These are phyloP conservation scores for Eucalyptus albens DNA, from an alignment of 345 rosid genomes.

Conservation along the genomic window DNA sequence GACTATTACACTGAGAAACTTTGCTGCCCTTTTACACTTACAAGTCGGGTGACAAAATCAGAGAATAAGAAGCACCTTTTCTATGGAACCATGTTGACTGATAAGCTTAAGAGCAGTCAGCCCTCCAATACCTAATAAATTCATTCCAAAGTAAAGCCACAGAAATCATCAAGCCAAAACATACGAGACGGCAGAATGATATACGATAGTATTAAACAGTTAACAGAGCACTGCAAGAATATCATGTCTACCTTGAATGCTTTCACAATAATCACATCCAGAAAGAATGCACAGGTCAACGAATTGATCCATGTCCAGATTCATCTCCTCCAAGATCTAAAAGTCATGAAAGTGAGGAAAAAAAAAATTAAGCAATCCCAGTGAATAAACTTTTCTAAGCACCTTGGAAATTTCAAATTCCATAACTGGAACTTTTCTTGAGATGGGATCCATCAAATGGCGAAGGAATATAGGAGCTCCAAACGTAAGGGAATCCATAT, in stretches of 20 bases:
- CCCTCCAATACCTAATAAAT: too few species aligned
- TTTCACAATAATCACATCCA: conserved; percentile 96
- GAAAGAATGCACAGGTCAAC: conserved; percentile 89
- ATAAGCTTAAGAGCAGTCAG: too few species aligned
- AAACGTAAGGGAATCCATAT: conserved; percentile 37
- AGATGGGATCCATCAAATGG: conserved; percentile 90
- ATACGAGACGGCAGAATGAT: too few species aligned
- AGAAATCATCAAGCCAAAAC: neutral
- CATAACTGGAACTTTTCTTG: conserved; percentile 82
- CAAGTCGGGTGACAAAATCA: neutral
- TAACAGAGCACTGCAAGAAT: neutral
- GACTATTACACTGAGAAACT: neutral
- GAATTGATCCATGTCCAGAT: conserved; percentile 86
- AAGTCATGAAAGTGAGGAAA: neutral
- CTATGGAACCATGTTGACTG: too few species aligned
- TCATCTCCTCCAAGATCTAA: conserved; percentile 74
- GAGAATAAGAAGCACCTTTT: too few species aligned
- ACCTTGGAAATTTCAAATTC: conserved; percentile 85
- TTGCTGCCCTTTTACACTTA: neutral
- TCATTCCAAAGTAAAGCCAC: neutral
- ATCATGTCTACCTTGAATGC: conserved; percentile 51
- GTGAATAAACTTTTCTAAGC: neutral
- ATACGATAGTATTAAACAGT: neutral
- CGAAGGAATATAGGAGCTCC: conserved; percentile 29
- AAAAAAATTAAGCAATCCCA: neutral